A percentile compares a stretch with the other conserved stretches of the same genome.
Conservation (phyloP, 495 filamentous ascomycete genomes). For the Tuber umbilicatum region DNA sequence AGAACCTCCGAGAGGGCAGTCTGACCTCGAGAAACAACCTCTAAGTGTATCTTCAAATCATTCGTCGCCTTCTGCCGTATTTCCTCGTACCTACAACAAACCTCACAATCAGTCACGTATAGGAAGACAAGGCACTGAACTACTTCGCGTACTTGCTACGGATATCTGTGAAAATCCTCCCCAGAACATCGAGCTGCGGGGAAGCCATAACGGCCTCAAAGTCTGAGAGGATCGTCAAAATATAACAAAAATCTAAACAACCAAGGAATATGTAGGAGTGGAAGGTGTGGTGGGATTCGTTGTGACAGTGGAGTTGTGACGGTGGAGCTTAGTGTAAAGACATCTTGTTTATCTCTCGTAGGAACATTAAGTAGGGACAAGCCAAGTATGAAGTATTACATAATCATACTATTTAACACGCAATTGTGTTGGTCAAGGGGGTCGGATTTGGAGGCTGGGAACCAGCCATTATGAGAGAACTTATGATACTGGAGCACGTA, state of each 20-base stretch:
- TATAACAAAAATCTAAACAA: not conserved
- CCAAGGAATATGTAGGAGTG: not conserved
- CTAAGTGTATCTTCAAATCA: slow-evolving; percentile 39
- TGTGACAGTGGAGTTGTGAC: not conserved
- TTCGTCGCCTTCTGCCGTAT: slow-evolving; percentile 43
- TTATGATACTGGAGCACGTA: too few relatives aligned
- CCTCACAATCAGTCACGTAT: slow-evolving; percentile 10
- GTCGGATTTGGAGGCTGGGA: not conserved
- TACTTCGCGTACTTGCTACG: slow-evolving; percentile 40
- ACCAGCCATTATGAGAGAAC: not conserved
- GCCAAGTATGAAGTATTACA: not conserved
- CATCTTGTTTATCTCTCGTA: not conserved
- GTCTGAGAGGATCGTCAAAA: not conserved
- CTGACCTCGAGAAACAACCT: slow-evolving; percentile 38
- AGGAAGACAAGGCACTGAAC: not conserved
- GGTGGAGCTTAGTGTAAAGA: not conserved
- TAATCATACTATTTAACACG: not conserved
- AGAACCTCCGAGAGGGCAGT: not conserved
- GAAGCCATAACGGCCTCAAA: slow-evolving; percentile 33
- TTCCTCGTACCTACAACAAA: slow-evolving; percentile 41
- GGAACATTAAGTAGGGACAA: not conserved
- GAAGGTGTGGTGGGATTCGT: not conserved
- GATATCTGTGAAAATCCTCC: slow-evolving; percentile 40
- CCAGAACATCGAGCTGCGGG: slow-evolving; percentile 32
- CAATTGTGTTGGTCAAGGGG: not conserved